Evolutionary conservation across 2,329 filamentous ascomycete genomes (phyloP).

Genomic region (Aspergillus alliaceus): DNA sequence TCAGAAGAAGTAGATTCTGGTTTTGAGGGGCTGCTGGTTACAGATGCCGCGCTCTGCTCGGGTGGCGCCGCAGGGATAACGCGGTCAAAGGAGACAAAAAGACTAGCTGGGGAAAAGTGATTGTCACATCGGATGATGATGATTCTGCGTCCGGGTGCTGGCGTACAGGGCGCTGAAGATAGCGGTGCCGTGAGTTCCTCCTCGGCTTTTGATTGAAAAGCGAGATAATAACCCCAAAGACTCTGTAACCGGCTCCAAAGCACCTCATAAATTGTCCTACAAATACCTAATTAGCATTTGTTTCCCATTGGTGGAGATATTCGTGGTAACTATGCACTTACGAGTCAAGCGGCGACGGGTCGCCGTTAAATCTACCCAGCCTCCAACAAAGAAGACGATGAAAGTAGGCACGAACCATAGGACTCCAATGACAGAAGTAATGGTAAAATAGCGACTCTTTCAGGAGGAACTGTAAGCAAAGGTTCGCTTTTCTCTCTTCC

Average conservation of each 20-base stretch:
- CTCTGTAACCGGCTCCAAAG: slow-evolving; percentile 68
- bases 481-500: slow-evolving; percentile 63
- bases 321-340: slow-evolving; percentile 48
- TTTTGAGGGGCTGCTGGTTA: slow-evolving; percentile 36
- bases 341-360: slow-evolving; percentile 64
- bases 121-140: slow-evolving; percentile 85
- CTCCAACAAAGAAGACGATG: slow-evolving; percentile 91
- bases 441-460: slow-evolving; percentile 72
- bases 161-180: slow-evolving; percentile 78
- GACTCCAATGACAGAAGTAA: slow-evolving; percentile 91
- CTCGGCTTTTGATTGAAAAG: slow-evolving; percentile 68
- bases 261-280: slow-evolving; percentile 67
- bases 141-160: slow-evolving; percentile 80
- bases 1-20: slow-evolving; percentile 16
- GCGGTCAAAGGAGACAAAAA: slow-evolving; percentile 66
- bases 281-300: slow-evolving; percentile 9
- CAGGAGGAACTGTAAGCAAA: slow-evolving; percentile 76
- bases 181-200: slow-evolving; percentile 57
- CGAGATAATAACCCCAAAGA: slow-evolving; percentile 78
- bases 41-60: slow-evolving; percentile 34
- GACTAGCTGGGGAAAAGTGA: slow-evolving; percentile 50
- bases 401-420: slow-evolving; percentile 91
- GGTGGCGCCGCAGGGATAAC: slow-evolving; percentile 45
- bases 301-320: not conserved
- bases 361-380: slow-evolving; percentile 73